Conservation (phyloP, 345 rosid species). For the Murraya koenigii region DNA sequence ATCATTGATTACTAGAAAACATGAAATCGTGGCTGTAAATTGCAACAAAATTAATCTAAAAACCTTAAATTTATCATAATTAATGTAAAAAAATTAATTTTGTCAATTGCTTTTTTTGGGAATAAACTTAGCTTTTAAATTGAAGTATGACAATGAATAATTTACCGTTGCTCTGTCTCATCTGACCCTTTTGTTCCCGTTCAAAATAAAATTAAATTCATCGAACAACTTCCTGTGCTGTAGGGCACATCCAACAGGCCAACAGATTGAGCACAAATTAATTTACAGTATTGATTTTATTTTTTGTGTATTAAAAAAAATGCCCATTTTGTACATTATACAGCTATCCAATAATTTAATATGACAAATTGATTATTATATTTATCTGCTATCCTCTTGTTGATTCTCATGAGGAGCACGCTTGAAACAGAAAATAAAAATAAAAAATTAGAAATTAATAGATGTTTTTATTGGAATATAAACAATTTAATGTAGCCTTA, state of each 20-base stretch:
- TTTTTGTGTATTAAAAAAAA: not conserved
- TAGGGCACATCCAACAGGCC: slow-evolving; percentile 19
- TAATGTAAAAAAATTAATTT: too few relatives aligned
- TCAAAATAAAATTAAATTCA: slow-evolving; percentile 14
- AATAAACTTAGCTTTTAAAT: too few relatives aligned
- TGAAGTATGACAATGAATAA: not conserved
- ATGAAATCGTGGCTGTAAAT: too few relatives aligned
- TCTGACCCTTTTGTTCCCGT: not conserved
- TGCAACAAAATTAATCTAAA: not conserved
- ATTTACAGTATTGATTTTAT: not conserved
- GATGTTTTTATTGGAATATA: not conserved
- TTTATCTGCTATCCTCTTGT: not conserved
- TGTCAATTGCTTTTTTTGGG: too few relatives aligned
- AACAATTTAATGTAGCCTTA: not conserved
- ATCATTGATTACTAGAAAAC: not conserved
- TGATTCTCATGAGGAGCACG: not conserved
- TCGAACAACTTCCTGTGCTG: slow-evolving; percentile 21
- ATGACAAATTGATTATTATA: not conserved
- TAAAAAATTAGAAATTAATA: not conserved
- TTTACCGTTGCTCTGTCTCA: slow-evolving; percentile 45
- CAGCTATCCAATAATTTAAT: not conserved
- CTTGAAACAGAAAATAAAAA: not conserved
- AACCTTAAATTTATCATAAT: not conserved
- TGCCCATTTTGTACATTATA: not conserved
- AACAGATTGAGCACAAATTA: slow-evolving; percentile 8